These are phyloP conservation scores for Sclerotinia sclerotiorum DNA, from an alignment of 2,329 filamentous ascomycete genomes.

Conservation along the genomic window DNA sequence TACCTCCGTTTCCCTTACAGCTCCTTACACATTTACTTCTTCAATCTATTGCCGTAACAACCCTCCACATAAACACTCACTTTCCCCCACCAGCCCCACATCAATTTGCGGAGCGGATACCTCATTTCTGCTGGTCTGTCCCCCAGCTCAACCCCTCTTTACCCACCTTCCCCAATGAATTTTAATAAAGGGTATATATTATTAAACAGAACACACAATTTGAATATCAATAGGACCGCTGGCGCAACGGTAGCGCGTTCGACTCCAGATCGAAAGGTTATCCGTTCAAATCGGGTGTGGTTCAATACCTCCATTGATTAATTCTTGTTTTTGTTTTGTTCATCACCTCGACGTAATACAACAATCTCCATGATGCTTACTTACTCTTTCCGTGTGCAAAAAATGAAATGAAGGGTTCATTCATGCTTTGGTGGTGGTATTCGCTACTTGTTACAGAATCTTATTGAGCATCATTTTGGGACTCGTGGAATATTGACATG, in stretches of 20 bases:
- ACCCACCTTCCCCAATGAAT: neutral
- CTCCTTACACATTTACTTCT: too few species aligned
- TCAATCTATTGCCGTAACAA: neutral
- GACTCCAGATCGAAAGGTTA: slow-evolving; percentile 41
- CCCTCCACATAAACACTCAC: neutral
- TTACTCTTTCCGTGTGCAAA: neutral
- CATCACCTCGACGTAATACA: neutral
- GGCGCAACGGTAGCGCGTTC: slow-evolving; percentile 36
- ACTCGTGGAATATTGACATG: neutral
- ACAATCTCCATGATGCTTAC: neutral
- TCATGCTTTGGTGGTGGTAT: neutral
- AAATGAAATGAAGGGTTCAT: neutral
- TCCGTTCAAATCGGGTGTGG: slow-evolving; percentile 40
- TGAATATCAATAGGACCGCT: slow-evolving; percentile 14
- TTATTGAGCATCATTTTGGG: neutral
- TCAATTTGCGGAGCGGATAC: neutral
- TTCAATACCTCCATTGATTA: slow-evolving; percentile 29
- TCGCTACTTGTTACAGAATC: neutral
- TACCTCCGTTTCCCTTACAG: neutral
- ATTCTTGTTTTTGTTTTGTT: slow-evolving; percentile 5
- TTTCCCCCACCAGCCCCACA: slow-evolving; percentile 11
- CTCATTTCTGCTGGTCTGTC: neutral
- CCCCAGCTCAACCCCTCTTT: neutral
- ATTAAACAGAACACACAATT: accelerated
- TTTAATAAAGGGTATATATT: accelerated